Evolutionary conservation across 805 yeast genomes (phyloP), one percentile per base, ranked within the genome.

Genomic region (Clavispora santaluciae): DNA sequence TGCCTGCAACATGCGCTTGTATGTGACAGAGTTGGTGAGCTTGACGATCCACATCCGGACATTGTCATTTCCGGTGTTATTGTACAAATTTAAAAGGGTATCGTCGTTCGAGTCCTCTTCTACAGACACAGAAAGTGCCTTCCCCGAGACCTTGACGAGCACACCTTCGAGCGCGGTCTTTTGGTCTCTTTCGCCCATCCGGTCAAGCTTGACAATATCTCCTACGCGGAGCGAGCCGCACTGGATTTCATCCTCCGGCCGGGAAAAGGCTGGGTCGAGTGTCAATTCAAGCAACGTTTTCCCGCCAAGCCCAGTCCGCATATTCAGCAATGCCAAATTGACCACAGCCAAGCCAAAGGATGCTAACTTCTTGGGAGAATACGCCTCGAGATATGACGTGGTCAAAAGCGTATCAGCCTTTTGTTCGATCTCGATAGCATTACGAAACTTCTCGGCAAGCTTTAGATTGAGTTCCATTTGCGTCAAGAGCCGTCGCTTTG

Each of bases 291-390:
- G 51, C 5, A 83, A 66, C 1, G 79, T 67, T 43, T 81, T 77
- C 2, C 96, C 96, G 12, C 87, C 95, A 8, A 87, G 63, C 0
- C 95, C 95, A 0, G 90, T 83, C 41, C 83, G 68, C 2, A 85
- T 61, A 41, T 79, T 78, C n/a, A 73, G 72, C 11, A 83, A 64
- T 0, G 64, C 57, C 36, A 91, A 65, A 58, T 89, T 86, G 36
- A 80, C 59, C 4, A 87, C 67, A 0, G 97, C 97, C 20, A 86
- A 65, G 0, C 96, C 97, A 39, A 76, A 70, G 9, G 68, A 62
- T 0, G 83, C 83, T n/a, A 91, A 68, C 41, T 72, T 71, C 55
- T 83, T 82, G 1, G 89, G 79, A 1, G 91, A 49, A 42, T 63
- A 66, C 4, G 56, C 30, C 33, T 52, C 52, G 17, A 70, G 55